Evolutionary conservation across 371 early-diverging fungal species (phyloP).

Genomic region (Syncephalis plumigaleata): DNA sequence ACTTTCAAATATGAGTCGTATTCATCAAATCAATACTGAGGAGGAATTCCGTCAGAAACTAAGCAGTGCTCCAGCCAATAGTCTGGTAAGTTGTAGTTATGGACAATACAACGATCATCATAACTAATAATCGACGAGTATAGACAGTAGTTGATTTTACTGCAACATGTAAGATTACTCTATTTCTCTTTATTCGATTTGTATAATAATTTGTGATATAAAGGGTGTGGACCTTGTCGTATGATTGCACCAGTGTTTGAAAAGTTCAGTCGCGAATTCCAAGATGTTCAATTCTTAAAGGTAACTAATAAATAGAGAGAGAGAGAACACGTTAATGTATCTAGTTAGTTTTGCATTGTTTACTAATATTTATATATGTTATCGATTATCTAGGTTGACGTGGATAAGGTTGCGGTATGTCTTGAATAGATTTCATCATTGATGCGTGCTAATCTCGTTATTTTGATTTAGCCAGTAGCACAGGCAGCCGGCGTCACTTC

Average conservation of each 20-base stretch:
- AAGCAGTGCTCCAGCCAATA: too few relatives aligned
- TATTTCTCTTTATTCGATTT: neutral
- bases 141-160: conserved; percentile 1
- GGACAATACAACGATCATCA: too few relatives aligned
- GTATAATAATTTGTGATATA: conserved; percentile 1
- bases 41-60: too few relatives aligned
- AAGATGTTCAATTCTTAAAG: conserved; percentile 13
- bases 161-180: conserved; percentile 1
- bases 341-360: too few relatives aligned
- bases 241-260: conserved; percentile 33
- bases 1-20: too few relatives aligned
- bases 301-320: conserved; percentile 43
- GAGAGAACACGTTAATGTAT: too few relatives aligned
- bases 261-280: conserved; percentile 28
- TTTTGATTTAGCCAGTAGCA: too few relatives aligned
- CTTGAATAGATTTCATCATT: neutral
- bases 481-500: neutral
- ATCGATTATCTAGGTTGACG: neutral
- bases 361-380: conserved; percentile 11
- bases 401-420: neutral
- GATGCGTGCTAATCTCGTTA: neutral
- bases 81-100: too few relatives aligned
- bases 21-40: too few relatives aligned
- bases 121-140: too few relatives aligned
- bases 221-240: conserved; percentile 34